phyloP scores from a whole-genome alignment of 768 basidiomycete genomes.

The Boletus huronensis region DNA sequence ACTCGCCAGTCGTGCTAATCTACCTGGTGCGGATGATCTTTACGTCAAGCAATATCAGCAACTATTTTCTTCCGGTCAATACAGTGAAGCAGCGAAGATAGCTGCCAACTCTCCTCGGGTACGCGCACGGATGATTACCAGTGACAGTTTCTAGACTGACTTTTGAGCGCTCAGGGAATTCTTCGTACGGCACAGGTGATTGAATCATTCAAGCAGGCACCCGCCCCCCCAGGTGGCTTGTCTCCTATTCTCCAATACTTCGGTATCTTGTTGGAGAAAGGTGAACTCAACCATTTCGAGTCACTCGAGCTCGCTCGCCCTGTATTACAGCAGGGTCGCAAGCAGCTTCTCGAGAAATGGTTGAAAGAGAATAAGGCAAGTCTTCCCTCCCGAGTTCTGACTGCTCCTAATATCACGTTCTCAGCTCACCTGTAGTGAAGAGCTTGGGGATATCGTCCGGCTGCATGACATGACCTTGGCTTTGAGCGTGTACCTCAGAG shows the following conservation, averaged over 20 bases:
- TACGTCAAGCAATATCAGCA: conserved; percentile 93
- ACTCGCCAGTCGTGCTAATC: conserved; percentile 90
- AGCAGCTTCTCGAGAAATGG: conserved; percentile 98
- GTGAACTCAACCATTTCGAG: conserved; percentile 95
- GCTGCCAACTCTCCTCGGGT: conserved; percentile 96
- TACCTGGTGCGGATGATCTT: conserved; percentile 96
- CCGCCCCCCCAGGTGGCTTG: conserved; percentile 83
- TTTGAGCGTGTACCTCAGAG: conserved; percentile 94
- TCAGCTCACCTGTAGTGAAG: conserved; percentile 96
- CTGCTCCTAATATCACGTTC: conserved; percentile 9
- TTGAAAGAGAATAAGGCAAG: conserved; percentile 96
- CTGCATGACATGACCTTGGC: conserved; percentile 95
- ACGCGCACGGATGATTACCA: conserved; percentile 21
- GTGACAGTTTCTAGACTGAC: background rate
- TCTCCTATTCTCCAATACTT: conserved; percentile 98
- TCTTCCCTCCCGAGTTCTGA: conserved; percentile 3
- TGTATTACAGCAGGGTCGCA: conserved; percentile 92
- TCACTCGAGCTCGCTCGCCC: conserved; percentile 94
- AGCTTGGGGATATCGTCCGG: conserved; percentile 95
- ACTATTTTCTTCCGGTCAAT: conserved; percentile 86
- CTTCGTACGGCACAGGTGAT: conserved; percentile 93
- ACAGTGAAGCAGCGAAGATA: conserved; percentile 91
- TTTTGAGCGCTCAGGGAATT: conserved; percentile 60
- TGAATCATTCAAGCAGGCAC: conserved; percentile 95
- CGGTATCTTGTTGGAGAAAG: conserved; percentile 97